Evolutionary conservation across 164 flowering plant species (phyloP).

Genomic region (Macadamia tetraphylla): DNA sequence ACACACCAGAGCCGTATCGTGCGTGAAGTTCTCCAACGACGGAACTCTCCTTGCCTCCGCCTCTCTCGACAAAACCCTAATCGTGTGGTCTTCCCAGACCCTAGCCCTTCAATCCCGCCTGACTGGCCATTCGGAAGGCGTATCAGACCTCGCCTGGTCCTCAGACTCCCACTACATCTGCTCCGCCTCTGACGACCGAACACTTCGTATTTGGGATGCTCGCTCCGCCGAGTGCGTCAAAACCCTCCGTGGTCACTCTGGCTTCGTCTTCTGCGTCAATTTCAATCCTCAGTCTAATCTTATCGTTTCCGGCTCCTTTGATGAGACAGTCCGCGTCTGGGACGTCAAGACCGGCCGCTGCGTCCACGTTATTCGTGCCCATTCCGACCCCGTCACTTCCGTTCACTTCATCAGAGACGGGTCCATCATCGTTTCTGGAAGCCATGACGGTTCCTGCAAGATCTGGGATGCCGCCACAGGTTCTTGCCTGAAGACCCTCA

Average conservation of each 20-base stretch:
- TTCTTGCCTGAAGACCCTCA: slow-evolving; percentile 48
- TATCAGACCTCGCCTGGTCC: slow-evolving; percentile 91
- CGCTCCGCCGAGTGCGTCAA: slow-evolving; percentile 63
- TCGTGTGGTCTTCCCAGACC: slow-evolving; percentile 53
- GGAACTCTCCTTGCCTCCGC: slow-evolving; percentile 80
- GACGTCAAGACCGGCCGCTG: slow-evolving; percentile 75
- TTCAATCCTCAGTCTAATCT: slow-evolving; percentile 76
- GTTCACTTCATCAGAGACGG: slow-evolving; percentile 85
- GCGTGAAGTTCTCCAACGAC: slow-evolving; percentile 87
- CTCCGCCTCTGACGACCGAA: slow-evolving; percentile 90
- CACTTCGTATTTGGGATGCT: slow-evolving; percentile 91
- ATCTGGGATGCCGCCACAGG: slow-evolving; percentile 82
- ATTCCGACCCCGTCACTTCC: slow-evolving; percentile 70
- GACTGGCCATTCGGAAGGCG: slow-evolving; percentile 75
- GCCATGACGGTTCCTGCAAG: slow-evolving; percentile 89
- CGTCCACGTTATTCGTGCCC: slow-evolving; percentile 50
- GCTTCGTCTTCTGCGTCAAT: slow-evolving; percentile 82
- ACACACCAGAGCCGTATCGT: slow-evolving; percentile 74
- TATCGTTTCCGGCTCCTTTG: slow-evolving; percentile 90
- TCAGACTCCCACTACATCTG: slow-evolving; percentile 91
- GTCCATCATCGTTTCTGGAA: slow-evolving; percentile 76
- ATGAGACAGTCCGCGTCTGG: slow-evolving; percentile 82
- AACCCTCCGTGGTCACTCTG: slow-evolving; percentile 72
- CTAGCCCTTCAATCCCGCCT: slow-evolving; percentile 46
- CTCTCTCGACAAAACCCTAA: slow-evolving; percentile 87